Evolutionary conservation across 2,329 filamentous ascomycete genomes (phyloP), one percentile per base, ranked within the genome.

Genomic region (Aaosphaeria arxii): DNA sequence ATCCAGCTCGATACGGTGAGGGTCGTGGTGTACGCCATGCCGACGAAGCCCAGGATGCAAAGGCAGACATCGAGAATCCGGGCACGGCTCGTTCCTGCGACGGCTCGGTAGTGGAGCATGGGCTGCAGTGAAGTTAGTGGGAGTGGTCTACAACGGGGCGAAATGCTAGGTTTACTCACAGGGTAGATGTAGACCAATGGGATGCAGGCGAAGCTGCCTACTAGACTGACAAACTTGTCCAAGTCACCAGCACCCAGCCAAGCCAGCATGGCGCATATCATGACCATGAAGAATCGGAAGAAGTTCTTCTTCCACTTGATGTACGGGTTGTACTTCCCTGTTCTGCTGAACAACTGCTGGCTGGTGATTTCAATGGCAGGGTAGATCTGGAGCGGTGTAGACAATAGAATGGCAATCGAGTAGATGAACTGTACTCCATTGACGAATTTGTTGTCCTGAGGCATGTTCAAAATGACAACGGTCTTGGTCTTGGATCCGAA

Each of bases 291-390:
- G 78, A 97, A 99, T 46, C 94, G 87, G 77, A 96, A 99, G 32
- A 87, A 77, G 61, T 99, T 99, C 84, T 99, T 99, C 79, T 97
- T 89, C 94, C 94, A 99, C 77, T 99, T 99, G 77, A 99, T 95
- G 66, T 89, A 94, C 1, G 91, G 91, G 67, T 97, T 96, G 75
- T 96, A 96, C 73, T 99, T 99, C 59, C 94, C 91, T 53, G 91
- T 96, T 65, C 88, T 82, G 28, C 89, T 95, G 71, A 97, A 99
- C 5, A 97, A 79, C 57, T 91, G 90, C 60, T 95, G 96, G 72
- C 95, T 91, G 32, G 89, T 90, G 63, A 99, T 99, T 65, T 92
- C 88, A 63, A 99, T 97, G 40, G 94, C 94, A 0, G 94, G 94
- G 78, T 97, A 99, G 58, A 99, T 91, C 67, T 99, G 95, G 49